These are phyloP conservation scores for Cordyceps cateniannulata DNA, from an alignment of 2,329 filamentous ascomycete genomes.

Conservation along the genomic window DNA sequence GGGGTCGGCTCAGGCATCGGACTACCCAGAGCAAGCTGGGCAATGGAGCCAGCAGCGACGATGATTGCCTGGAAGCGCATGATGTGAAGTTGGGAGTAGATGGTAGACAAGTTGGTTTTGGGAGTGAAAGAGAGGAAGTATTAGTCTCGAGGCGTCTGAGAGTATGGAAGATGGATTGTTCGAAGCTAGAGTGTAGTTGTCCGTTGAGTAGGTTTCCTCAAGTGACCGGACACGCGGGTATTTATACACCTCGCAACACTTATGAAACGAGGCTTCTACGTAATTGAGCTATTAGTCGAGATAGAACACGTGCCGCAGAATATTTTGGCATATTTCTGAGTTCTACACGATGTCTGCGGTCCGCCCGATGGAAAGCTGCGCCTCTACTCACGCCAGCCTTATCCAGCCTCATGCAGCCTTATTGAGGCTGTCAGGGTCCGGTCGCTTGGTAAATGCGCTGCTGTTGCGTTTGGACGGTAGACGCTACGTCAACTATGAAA, in stretches of 20 bases:
- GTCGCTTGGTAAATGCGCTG: neutral
- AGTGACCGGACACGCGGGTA: neutral
- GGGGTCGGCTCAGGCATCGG: neutral
- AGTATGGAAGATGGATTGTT: neutral
- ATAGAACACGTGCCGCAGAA: neutral
- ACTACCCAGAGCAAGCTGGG: neutral
- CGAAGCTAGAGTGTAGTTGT: neutral
- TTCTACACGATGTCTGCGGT: neutral
- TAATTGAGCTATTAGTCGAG: too few species aligned
- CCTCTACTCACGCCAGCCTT: neutral
- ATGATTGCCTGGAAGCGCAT: neutral
- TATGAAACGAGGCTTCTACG: neutral
- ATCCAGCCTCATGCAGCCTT: neutral
- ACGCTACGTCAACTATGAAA: neutral
- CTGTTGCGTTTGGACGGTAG: neutral
- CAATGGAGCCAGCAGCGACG: neutral
- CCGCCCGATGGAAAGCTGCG: neutral
- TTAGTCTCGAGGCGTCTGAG: neutral
- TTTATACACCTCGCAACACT: neutral
- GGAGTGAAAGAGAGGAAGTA: neutral
- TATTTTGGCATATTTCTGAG: neutral
- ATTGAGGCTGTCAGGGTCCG: neutral
- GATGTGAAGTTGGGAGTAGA: neutral
- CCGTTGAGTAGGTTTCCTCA: neutral
- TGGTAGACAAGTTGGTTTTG: neutral